Percentiles rank a stretch among this genome's conserved stretches.
These are phyloP conservation scores for Trametes elegans DNA, from an alignment of 768 basidiomycete genomes.

Conservation along the genomic window DNA sequence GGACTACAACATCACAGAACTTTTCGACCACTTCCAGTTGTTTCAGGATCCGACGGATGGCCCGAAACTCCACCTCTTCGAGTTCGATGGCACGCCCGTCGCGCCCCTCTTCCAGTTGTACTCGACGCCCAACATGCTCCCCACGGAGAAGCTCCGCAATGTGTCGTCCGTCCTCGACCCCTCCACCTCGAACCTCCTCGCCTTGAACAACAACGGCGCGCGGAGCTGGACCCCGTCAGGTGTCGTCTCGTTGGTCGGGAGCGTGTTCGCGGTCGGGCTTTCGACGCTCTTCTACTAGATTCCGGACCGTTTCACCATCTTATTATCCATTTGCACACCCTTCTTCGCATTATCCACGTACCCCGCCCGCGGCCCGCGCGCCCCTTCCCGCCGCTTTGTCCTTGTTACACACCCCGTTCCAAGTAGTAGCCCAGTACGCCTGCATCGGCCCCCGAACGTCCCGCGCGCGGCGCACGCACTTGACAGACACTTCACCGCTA, in stretches of 20 bases:
- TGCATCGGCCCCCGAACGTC: background rate
- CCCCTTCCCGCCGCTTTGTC: background rate
- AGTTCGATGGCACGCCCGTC: constrained; percentile 74
- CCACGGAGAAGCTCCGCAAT: constrained; percentile 65
- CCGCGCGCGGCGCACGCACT: background rate
- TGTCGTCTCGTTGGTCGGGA: constrained; percentile 5
- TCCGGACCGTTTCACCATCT: constrained; percentile 1
- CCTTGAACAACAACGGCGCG: constrained; percentile 7
- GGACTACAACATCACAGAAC: constrained; percentile 73
- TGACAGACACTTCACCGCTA: constrained; percentile 7
- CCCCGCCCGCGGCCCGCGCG: background rate
- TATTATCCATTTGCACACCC: background rate
- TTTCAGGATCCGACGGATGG: constrained; percentile 60
- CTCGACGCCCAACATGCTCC: constrained; percentile 83
- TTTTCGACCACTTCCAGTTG: constrained; percentile 67
- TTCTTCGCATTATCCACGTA: background rate
- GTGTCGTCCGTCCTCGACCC: constrained; percentile 32
- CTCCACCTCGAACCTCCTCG: constrained; percentile 1
- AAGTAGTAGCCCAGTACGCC: background rate
- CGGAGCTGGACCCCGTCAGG: constrained; percentile 13
- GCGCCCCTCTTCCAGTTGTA: constrained; percentile 69
- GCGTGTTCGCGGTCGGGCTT: constrained; percentile 10
- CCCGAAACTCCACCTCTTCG: constrained; percentile 73
- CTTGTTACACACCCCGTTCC: background rate
- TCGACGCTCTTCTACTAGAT: constrained; percentile 16